Percentiles rank a stretch among this genome's conserved stretches.
phyloP scores from a whole-genome alignment of 371 early-diverging fungal species.

The Entomophthora muscae region DNA sequence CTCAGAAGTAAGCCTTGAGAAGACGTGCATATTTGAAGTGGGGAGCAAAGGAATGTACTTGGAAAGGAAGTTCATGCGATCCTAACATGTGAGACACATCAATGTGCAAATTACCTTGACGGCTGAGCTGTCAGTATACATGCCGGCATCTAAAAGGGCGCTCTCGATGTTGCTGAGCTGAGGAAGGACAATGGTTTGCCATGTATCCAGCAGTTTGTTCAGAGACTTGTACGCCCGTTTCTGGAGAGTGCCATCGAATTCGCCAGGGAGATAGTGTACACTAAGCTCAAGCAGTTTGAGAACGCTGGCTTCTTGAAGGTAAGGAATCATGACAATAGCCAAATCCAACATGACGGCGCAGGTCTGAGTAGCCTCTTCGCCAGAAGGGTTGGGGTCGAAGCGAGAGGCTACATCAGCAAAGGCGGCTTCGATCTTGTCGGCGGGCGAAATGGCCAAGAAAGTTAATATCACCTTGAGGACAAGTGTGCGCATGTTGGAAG shows the following conservation, averaged over 20 bases:
- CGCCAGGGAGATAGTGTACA: constrained; percentile 30
- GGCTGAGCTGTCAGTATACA: neutral
- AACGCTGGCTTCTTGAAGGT: constrained; percentile 35
- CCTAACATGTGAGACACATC: constrained; percentile 11
- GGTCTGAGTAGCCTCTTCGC: constrained; percentile 25
- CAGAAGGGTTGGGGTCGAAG: too few relatives aligned
- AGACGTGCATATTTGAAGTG: constrained; percentile 47
- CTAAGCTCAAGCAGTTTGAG: constrained; percentile 33
- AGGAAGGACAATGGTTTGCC: constrained; percentile 23
- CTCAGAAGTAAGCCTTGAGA: constrained; percentile 75
- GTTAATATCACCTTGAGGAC: constrained; percentile 49
- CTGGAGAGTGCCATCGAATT: constrained; percentile 58
- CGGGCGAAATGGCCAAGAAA: constrained; percentile 36
- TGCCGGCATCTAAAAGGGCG: constrained; percentile 13
- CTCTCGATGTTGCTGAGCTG: constrained; percentile 21
- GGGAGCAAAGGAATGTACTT: constrained; percentile 32
- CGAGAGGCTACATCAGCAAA: too few relatives aligned
- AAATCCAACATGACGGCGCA: constrained; percentile 62
- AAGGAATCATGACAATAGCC: constrained; percentile 48
- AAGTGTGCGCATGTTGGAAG: constrained; percentile 43
- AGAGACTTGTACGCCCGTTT: constrained; percentile 89
- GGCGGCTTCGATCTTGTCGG: constrained; percentile 24
- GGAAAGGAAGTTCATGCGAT: constrained; percentile 40
- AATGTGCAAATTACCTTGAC: neutral
- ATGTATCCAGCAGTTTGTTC: constrained; percentile 31